phyloP scores from a whole-genome alignment of 108 stramenopile species.

The Fragilaria crotonensis region DNA sequence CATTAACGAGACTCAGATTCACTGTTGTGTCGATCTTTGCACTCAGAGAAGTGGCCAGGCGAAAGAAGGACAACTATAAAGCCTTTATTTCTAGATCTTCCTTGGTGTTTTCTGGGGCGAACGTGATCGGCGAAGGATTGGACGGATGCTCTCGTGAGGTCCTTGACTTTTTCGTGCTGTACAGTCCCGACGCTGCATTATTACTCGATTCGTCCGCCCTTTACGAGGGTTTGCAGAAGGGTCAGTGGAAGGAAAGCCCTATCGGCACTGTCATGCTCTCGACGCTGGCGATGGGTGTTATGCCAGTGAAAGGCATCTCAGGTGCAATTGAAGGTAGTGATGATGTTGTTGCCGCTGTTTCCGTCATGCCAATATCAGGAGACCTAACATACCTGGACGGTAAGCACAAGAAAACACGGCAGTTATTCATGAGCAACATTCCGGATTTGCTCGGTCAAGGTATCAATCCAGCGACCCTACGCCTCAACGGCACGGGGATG shows the following conservation, averaged over 20 bases:
- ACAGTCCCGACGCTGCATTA: slow-evolving; percentile 56
- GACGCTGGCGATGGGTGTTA: slow-evolving; percentile 22
- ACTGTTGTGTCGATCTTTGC: slow-evolving; percentile 68
- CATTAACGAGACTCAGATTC: slow-evolving; percentile 59
- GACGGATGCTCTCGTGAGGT: slow-evolving; percentile 68
- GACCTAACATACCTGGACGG: too few species aligned
- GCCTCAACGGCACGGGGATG: too few species aligned
- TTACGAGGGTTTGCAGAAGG: slow-evolving; percentile 27
- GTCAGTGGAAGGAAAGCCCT: slow-evolving; percentile 23
- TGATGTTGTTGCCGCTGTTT: not conserved
- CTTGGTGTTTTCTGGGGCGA: slow-evolving; percentile 52
- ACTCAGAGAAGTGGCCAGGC: slow-evolving; percentile 63
- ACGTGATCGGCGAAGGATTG: slow-evolving; percentile 62
- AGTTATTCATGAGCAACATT: too few species aligned
- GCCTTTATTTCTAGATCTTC: slow-evolving; percentile 49
- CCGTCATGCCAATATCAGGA: not conserved
- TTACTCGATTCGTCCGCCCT: slow-evolving; percentile 44
- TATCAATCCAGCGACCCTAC: too few species aligned
- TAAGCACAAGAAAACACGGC: too few species aligned
- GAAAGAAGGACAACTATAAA: slow-evolving; percentile 35
- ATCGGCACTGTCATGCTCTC: slow-evolving; percentile 32
- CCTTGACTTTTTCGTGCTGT: slow-evolving; percentile 62
- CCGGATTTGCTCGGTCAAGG: too few species aligned
- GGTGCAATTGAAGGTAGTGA: not conserved
- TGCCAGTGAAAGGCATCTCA: not conserved